phyloP scores from a whole-genome alignment of 2,329 filamentous ascomycete species.

The Trichoderma sp. region DNA sequence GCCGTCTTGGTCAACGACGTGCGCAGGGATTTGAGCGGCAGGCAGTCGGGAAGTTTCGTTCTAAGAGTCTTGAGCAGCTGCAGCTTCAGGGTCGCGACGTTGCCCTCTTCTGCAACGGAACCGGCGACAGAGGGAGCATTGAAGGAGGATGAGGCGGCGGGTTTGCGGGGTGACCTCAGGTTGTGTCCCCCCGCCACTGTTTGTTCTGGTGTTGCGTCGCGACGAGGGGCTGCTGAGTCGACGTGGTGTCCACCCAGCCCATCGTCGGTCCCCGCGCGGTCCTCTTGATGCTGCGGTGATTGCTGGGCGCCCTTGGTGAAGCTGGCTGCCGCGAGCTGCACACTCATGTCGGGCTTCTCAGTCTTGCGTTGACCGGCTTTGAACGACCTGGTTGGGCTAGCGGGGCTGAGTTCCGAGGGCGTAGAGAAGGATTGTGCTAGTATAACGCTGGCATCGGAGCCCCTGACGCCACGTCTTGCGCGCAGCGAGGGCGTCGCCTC shows the following conservation, averaged over 20 bases:
- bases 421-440: constrained; percentile 17
- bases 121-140: constrained; percentile 38
- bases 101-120: constrained; percentile 35
- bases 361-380: constrained; percentile 21
- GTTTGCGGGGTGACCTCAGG: constrained; percentile 20
- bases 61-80: constrained; percentile 52
- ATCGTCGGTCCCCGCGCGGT: constrained; percentile 3
- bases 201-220: constrained; percentile 7
- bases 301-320: constrained; percentile 33
- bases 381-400: constrained; percentile 10
- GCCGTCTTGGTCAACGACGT: constrained; percentile 51
- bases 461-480: constrained; percentile 37
- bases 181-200: background rate
- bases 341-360: constrained; percentile 32
- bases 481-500: constrained; percentile 34
- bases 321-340: constrained; percentile 32
- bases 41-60: constrained; percentile 55
- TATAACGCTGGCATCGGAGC: constrained; percentile 28
- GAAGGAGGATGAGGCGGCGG: constrained; percentile 18
- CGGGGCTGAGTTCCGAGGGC: constrained; percentile 15
- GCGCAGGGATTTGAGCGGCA: constrained; percentile 56
- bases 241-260: constrained; percentile 33
- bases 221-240: background rate
- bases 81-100: constrained; percentile 45
- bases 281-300: background rate